These are phyloP conservation scores for Russula compacta DNA, from an alignment of 768 basidiomycete genomes.

Conservation along the genomic window DNA sequence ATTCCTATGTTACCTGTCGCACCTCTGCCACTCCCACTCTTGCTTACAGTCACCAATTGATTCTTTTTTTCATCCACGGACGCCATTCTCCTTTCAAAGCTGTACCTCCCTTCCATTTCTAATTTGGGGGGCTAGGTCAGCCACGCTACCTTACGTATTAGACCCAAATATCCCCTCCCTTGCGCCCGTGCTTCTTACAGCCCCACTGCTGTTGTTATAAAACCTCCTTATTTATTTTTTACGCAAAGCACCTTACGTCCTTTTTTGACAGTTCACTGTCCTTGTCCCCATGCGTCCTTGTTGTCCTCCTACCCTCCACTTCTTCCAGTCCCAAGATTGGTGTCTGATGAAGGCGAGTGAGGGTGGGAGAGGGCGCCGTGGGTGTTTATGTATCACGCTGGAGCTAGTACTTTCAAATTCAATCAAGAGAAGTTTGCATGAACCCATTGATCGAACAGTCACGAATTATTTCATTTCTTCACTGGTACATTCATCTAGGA, in stretches of 20 bases:
- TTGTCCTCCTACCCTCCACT: conserved; percentile 65
- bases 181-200: conserved; percentile 26
- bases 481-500: too few relatives aligned
- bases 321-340: conserved; percentile 28
- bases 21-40: conserved; percentile 23
- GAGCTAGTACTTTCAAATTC: not conserved
- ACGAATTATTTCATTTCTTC: too few relatives aligned
- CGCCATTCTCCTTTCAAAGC: conserved; percentile 62
- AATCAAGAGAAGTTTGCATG: not conserved
- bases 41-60: conserved; percentile 30
- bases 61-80: conserved; percentile 48
- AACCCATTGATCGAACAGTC: not conserved
- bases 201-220: conserved; percentile 15
- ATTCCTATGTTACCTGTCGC: conserved; percentile 15
- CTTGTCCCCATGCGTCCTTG: conserved; percentile 29
- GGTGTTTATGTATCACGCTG: conserved; percentile 23
- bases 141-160: conserved; percentile 14
- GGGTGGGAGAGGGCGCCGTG: conserved; percentile 68
- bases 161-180: conserved; percentile 13
- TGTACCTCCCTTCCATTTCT: conserved; percentile 17
- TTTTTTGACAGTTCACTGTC: conserved; percentile 13
- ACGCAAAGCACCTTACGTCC: conserved; percentile 14
- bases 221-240: conserved; percentile 10
- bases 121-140: conserved; percentile 1
- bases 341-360: conserved; percentile 45